Conservation (phyloP, 148 eudicot species). For the Chenopodium formosanum region DNA sequence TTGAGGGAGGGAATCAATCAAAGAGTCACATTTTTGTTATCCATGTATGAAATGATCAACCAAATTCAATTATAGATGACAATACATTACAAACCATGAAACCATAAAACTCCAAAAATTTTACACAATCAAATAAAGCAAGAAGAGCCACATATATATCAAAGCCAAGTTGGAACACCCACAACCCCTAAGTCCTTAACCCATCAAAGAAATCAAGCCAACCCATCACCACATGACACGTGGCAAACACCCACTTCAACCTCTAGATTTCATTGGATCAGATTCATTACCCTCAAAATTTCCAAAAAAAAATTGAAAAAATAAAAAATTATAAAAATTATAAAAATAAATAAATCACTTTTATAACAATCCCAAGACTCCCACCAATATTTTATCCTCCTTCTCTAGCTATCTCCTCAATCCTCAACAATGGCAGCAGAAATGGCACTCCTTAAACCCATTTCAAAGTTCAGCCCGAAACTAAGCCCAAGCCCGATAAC, state of each 20-base stretch:
- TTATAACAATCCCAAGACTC: neutral
- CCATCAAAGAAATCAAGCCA: slow-evolving; percentile 44
- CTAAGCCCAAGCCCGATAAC: slow-evolving; percentile 20
- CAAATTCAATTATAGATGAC: neutral
- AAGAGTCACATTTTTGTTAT: neutral
- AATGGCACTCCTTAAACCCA: slow-evolving; percentile 78
- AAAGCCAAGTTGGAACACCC: slow-evolving; percentile 2
- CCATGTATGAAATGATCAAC: neutral
- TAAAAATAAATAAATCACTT: neutral
- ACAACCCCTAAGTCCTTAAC: slow-evolving; percentile 1
- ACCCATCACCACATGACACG: slow-evolving; percentile 44
- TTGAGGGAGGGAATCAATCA: too few species aligned
- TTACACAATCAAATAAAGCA: slow-evolving; percentile 13
- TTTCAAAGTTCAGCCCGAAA: slow-evolving; percentile 50
- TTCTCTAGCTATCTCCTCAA: neutral
- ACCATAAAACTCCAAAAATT: neutral
- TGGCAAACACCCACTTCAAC: slow-evolving; percentile 43
- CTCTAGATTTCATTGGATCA: slow-evolving; percentile 71
- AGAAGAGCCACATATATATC: slow-evolving; percentile 23
- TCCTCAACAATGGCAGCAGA: slow-evolving; percentile 50
- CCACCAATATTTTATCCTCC: neutral
- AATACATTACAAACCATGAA: neutral
- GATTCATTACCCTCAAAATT: slow-evolving; percentile 36
- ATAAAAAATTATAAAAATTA: neutral
- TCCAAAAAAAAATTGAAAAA: slow-evolving; percentile 8